A percentile compares a stretch with the other conserved stretches of the same genome.
These are phyloP conservation scores for Uromyces viciae-fabae DNA, from an alignment of 1,284 basidiomycete genomes.

Conservation along the genomic window DNA sequence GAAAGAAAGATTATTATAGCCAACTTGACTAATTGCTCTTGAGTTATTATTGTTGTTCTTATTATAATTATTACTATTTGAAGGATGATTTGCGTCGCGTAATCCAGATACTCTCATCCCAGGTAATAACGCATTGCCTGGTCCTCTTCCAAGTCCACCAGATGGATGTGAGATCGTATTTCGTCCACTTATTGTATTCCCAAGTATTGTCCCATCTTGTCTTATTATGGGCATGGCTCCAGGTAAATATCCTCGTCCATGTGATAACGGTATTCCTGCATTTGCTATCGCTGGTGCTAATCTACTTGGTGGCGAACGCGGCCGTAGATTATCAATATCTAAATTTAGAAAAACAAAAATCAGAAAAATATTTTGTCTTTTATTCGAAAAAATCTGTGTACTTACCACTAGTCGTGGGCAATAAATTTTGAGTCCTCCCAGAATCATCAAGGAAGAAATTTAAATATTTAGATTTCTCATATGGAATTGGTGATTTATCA, in stretches of 20 bases:
- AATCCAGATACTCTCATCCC: constrained; percentile 42
- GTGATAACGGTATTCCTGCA: neutral
- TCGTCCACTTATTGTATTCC: constrained; percentile 35
- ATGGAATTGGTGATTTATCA: constrained; percentile 10
- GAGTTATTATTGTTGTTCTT: no score
- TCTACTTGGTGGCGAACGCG: constrained; percentile 40
- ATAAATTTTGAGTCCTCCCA: constrained; percentile 35
- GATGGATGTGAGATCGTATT: constrained; percentile 44
- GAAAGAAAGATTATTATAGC: no score
- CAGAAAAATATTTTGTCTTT: neutral
- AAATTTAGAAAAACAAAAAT: neutral
- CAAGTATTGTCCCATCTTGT: neutral
- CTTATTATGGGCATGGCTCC: constrained; percentile 16
- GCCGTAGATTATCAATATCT: constrained; percentile 45
- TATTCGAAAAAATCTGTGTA: neutral
- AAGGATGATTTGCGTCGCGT: constrained; percentile 25
- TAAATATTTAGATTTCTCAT: constrained; percentile 23
- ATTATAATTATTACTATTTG: no score
- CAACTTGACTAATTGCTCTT: no score
- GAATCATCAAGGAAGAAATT: constrained; percentile 27
- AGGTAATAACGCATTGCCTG: constrained; percentile 40
- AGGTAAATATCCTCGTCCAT: constrained; percentile 7
- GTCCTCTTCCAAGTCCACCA: constrained; percentile 42
- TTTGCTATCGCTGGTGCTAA: constrained; percentile 3
- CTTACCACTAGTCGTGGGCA: constrained; percentile 29